phyloP scores from a whole-genome alignment of 1,284 basidiomycete genomes.

The Puccinia polysora region DNA sequence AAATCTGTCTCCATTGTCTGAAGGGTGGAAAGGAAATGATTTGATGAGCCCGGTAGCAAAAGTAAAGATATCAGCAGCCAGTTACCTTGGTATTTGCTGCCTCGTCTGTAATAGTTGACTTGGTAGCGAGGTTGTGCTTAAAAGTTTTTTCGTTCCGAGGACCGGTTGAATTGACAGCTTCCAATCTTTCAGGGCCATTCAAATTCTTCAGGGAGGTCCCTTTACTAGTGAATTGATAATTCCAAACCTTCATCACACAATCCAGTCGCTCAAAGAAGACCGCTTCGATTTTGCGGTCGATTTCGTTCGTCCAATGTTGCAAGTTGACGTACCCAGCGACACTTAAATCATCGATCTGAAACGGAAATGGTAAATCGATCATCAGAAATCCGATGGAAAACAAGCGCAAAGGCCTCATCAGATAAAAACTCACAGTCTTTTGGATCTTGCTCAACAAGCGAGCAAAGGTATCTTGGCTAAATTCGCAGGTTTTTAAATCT shows the following conservation, averaged over 20 bases:
- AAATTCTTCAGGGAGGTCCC: background rate
- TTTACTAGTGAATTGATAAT: constrained; percentile 64
- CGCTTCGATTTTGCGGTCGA: constrained; percentile 78
- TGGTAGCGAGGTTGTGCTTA: background rate
- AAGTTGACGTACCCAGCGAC: constrained; percentile 94
- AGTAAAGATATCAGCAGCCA: too few species aligned
- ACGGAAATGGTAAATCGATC: background rate
- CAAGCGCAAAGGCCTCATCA: background rate
- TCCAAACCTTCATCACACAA: constrained; percentile 80
- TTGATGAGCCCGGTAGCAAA: too few species aligned
- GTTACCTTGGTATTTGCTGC: background rate
- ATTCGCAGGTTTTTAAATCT: constrained; percentile 78
- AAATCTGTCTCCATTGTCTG: constrained; percentile 62
- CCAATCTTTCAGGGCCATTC: background rate
- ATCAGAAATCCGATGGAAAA: constrained; percentile 6
- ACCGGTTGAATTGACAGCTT: background rate
- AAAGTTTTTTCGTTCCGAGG: background rate
- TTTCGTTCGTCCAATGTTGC: constrained; percentile 86
- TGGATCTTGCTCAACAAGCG: constrained; percentile 75
- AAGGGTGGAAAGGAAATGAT: too few species aligned
- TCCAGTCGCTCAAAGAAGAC: constrained; percentile 73
- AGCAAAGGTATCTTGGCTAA: constrained; percentile 73
- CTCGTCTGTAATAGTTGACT: background rate
- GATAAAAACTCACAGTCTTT: constrained; percentile 62
- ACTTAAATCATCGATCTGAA: constrained; percentile 91